Base-by-base conservation (phyloP, 495 filamentous ascomycete species). In the Neurospora tetraspora region DNA sequence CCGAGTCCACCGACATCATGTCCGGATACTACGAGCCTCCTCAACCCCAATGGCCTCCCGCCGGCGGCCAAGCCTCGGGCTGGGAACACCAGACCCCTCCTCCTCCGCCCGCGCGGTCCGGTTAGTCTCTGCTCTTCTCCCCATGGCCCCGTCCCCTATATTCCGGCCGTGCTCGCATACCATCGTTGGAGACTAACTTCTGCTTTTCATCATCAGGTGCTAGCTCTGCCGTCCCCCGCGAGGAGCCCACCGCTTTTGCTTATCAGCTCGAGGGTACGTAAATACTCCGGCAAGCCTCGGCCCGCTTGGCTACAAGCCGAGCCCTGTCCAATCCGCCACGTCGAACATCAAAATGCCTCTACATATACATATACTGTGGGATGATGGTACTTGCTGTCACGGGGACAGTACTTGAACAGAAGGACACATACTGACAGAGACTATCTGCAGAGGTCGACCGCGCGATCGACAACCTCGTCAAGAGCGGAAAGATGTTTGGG, bases 401-500 rank as follows among this genome's bases (percentile, higher is more conserved):
- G 20, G 27, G 38, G n/a, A 40, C 31, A 20, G 16, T 8, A 74
- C 34, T 69, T 6, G 70, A 61, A 36, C 27, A 34, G 18, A 31
- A 65, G 65, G 11, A 53, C 4, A 27, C 37, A 53, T 23, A 40
- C 80, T 80, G 73, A 80, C 78, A 37, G 34, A 43, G 23, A 39
- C 9, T 14, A 10, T 36, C 23, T 72, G 12, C 77, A 98, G 96
- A 99, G 91, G 92, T 99, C 78, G 95, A 98, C 71, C 91, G 96
- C 76, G 96, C 96, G 75, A 87, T 94, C 78, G 96, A 99, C 78
- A 99, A 99, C 81, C 88, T 99, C 70, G 87, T 92, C 77, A 97
- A 97, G 86, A 97, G 93, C 81, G 94, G 94, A 38, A 98, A 98
- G 86, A 89, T 94, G 84, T 97, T 94, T 84, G 86, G 84, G 78